Percentiles rank a stretch among this genome's conserved stretches.
Evolutionary conservation across 192 early-diverging fungal species (phyloP).

Genomic region (Coemansia aciculifera): DNA sequence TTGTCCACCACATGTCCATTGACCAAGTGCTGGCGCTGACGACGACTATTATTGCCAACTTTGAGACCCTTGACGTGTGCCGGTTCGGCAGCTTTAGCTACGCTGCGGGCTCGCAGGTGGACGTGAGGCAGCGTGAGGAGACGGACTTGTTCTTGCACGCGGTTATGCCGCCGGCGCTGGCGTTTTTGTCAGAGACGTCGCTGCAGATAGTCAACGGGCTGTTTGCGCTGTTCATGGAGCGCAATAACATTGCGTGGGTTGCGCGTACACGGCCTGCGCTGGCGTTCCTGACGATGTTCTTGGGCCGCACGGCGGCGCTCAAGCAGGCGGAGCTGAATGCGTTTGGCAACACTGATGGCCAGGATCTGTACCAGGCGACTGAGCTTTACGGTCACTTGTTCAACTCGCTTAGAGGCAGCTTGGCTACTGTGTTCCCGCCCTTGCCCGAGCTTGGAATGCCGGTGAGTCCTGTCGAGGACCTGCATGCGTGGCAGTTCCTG

Average conservation of each 20-base stretch:
- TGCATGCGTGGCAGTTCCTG: slow-evolving; percentile 98
- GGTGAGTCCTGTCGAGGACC: slow-evolving; percentile 62
- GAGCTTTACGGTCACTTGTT: slow-evolving; percentile 89
- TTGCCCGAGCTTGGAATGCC: slow-evolving; percentile 45
- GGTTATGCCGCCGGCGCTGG: slow-evolving; percentile 82
- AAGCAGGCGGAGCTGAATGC: slow-evolving; percentile 61
- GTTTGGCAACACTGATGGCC: slow-evolving; percentile 26
- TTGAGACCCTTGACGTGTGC: slow-evolving; percentile 72
- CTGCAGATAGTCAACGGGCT: slow-evolving; percentile 78
- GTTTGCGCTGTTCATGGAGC: slow-evolving; percentile 81
- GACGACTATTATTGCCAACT: slow-evolving; percentile 74
- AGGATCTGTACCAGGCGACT: slow-evolving; percentile 52
- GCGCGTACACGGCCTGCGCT: slow-evolving; percentile 82
- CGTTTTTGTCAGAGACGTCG: slow-evolving; percentile 79
- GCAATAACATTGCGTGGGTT: slow-evolving; percentile 87
- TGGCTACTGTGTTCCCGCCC: slow-evolving; percentile 75
- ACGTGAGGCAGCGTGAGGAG: slow-evolving; percentile 58
- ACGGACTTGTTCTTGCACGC: slow-evolving; percentile 86
- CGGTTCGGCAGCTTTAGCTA: slow-evolving; percentile 44
- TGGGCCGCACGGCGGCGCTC: slow-evolving; percentile 86
- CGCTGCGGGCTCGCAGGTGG: slow-evolving; percentile 21
- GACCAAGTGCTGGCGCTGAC: slow-evolving; percentile 81
- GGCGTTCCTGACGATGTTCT: slow-evolving; percentile 84
- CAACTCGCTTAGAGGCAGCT: slow-evolving; percentile 68
- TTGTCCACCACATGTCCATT: slow-evolving; percentile 70